phyloP scores from a whole-genome alignment of 768 basidiomycete genomes.

The Phanerochaete sordida region DNA sequence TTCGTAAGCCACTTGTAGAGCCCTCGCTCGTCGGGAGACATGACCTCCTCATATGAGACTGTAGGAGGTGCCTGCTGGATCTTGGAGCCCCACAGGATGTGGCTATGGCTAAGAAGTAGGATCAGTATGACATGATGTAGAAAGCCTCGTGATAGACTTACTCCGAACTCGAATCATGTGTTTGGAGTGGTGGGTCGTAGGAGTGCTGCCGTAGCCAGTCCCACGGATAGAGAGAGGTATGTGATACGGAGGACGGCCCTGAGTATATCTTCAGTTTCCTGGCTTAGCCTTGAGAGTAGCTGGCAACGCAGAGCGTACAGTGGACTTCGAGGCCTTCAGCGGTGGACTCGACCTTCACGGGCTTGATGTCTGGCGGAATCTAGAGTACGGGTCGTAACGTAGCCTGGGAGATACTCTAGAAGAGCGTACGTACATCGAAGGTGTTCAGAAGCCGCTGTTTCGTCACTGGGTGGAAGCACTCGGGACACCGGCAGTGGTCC shows the following conservation, averaged over 20 bases:
- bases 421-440: conserved; percentile 57
- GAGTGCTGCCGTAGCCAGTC: conserved; percentile 75
- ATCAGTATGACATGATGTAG: background rate
- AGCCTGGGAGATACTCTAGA: background rate
- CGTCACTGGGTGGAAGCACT: conserved; percentile 84
- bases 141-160: background rate
- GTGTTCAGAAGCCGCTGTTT: conserved; percentile 90
- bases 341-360: conserved; percentile 52
- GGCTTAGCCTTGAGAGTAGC: background rate
- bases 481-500: conserved; percentile 87
- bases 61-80: conserved; percentile 75
- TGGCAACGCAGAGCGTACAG: conserved; percentile 47
- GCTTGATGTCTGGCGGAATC: conserved; percentile 77
- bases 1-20: conserved; percentile 79
- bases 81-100: conserved; percentile 77
- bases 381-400: conserved; percentile 26
- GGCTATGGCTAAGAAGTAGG: conserved; percentile 34
- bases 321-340: conserved; percentile 65
- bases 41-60: conserved; percentile 68
- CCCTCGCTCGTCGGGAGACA: conserved; percentile 60
- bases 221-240: conserved; percentile 87
- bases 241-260: conserved; percentile 60
- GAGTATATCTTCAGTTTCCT: background rate
- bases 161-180: conserved; percentile 19
- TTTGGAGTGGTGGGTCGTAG: conserved; percentile 62